Percentiles rank a stretch among this genome's conserved stretches.
Evolutionary conservation across 129 eudicot species (phyloP).

Genomic region (Tagetes erecta): DNA sequence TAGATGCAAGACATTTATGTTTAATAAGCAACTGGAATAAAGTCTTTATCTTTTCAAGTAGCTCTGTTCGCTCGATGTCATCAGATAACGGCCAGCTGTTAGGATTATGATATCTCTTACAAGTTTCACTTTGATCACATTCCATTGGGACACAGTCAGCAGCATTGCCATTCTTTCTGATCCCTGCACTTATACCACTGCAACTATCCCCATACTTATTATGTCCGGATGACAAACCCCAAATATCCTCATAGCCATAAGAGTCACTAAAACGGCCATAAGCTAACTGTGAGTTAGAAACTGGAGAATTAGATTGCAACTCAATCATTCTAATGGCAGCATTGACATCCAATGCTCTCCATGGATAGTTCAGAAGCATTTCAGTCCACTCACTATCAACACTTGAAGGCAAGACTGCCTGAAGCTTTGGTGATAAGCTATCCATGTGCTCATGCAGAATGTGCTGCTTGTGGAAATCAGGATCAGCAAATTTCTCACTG

Average conservation of each 20-base stretch:
- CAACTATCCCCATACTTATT: conserved; percentile 36
- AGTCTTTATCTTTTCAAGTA: conserved; percentile 71
- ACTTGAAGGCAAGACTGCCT: conserved; percentile 60
- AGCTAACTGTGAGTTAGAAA: conserved; percentile 35
- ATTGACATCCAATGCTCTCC: conserved; percentile 80
- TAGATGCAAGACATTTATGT: conserved; percentile 70
- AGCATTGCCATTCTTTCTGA: conserved; percentile 39
- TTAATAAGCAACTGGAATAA: conserved; percentile 59
- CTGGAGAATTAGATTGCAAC: conserved; percentile 41
- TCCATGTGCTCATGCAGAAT: conserved; percentile 70
- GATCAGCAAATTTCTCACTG: conserved; percentile 61
- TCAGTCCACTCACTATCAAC: conserved; percentile 82
- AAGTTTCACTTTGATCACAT: conserved; percentile 44
- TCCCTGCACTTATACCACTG: conserved; percentile 39
- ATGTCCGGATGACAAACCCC: conserved; percentile 51
- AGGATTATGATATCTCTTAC: conserved; percentile 45
- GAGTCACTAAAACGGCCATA: conserved; percentile 46
- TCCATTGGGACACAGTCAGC: conserved; percentile 48
- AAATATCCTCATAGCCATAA: conserved; percentile 51
- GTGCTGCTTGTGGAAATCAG: conserved; percentile 63
- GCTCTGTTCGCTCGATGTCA: conserved; percentile 76
- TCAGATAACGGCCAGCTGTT: conserved; percentile 77
- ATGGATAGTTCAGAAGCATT: conserved; percentile 74
- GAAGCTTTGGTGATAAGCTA: conserved; percentile 61
- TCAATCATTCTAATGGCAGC: conserved; percentile 62